Evolutionary conservation across 1,284 basidiomycete genomes (phyloP).

Genomic region (Pseudozyma sp.): DNA sequence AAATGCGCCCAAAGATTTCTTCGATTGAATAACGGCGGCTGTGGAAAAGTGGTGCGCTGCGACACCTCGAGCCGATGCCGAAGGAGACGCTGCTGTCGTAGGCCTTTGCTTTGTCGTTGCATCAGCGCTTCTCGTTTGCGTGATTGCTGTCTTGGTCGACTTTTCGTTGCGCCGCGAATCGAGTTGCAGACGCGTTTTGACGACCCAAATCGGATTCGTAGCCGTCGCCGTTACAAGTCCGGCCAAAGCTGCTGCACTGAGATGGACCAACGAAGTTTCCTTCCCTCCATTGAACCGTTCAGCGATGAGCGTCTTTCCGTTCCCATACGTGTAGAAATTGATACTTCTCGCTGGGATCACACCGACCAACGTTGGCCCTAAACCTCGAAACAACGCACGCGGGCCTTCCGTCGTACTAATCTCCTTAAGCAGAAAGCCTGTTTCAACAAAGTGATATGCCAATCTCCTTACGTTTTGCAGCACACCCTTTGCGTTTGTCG

Average conservation of each 20-base stretch:
- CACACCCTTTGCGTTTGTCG: constrained; percentile 16
- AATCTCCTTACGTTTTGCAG: constrained; percentile 73
- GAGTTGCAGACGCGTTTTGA: constrained; percentile 93
- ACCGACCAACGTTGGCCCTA: constrained; percentile 93
- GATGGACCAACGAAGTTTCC: constrained; percentile 87
- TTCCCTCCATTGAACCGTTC: constrained; percentile 81
- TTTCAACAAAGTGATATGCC: constrained; percentile 94
- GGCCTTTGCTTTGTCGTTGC: constrained; percentile 1
- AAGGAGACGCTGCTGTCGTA: not conserved
- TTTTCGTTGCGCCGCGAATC: constrained; percentile 50
- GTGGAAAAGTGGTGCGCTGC: constrained; percentile 28
- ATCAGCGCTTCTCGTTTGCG: constrained; percentile 1
- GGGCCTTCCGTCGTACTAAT: constrained; percentile 82
- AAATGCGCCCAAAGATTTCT: constrained; percentile 30
- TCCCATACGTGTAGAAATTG: constrained; percentile 98
- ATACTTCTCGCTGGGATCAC: constrained; percentile 90
- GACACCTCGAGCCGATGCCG: not conserved
- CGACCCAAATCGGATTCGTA: constrained; percentile 98
- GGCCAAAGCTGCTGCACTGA: constrained; percentile 85
- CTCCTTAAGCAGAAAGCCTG: constrained; percentile 79
- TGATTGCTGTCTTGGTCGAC: not conserved
- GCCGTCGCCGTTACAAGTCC: constrained; percentile 84
- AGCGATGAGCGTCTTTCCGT: constrained; percentile 91
- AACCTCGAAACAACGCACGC: constrained; percentile 90
- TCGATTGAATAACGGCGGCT: constrained; percentile 6